Evolutionary conservation across 108 stramenopile species (phyloP).

Genomic region (Epipyxis sp.): DNA sequence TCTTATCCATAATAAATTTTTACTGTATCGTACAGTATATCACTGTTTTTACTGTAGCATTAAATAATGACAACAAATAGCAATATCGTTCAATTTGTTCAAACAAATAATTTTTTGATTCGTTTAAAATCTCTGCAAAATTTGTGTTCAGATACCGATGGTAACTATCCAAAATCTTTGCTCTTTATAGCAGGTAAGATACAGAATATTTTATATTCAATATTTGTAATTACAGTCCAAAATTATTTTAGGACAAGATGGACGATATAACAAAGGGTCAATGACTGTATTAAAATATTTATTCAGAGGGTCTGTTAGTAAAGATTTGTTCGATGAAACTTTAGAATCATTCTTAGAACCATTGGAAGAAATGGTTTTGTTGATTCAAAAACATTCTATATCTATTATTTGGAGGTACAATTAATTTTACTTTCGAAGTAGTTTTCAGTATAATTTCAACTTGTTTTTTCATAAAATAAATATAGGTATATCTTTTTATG

Average conservation of each 20-base stretch:
- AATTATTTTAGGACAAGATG: conserved; percentile 13
- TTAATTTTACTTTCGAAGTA: conserved; percentile 1
- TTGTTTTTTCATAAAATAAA: no score
- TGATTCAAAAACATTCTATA: neutral
- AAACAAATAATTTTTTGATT: no score
- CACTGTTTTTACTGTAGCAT: no score
- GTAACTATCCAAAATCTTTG: neutral
- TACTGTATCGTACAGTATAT: no score
- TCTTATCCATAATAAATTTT: no score
- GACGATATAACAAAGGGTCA: neutral
- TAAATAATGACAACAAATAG: no score
- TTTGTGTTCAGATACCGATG: conserved; percentile 1
- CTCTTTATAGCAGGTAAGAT: no score
- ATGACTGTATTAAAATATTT: conserved; percentile 12
- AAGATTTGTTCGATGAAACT: conserved; percentile 9
- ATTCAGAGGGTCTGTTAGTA: conserved; percentile 19
- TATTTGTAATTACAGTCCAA: no score
- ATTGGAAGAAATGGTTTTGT: conserved; percentile 23
- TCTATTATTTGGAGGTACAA: conserved; percentile 13
- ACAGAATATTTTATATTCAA: no score
- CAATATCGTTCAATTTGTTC: no score
- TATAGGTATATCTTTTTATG: no score
- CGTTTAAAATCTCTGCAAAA: neutral
- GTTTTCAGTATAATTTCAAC: neutral
- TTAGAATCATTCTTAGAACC: neutral